These are phyloP conservation scores for Pelargonium nanum DNA, from an alignment of 345 rosid genomes.

Conservation along the genomic window DNA sequence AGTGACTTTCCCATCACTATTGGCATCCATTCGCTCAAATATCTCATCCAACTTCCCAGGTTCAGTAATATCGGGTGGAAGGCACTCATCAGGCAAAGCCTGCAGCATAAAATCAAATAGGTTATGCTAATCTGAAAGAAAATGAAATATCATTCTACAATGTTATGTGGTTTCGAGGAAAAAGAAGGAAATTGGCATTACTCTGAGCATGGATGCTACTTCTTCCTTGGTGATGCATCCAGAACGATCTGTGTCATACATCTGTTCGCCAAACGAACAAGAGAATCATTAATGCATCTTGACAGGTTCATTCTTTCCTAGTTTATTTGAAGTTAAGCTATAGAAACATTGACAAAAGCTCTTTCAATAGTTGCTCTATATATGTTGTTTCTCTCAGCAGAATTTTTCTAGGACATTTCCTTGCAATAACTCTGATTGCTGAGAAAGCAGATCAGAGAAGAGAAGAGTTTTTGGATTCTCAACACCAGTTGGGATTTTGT, in stretches of 20 bases:
- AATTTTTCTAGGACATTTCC: neutral
- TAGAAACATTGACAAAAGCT: too few species aligned
- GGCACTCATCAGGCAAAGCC: constrained; percentile 68
- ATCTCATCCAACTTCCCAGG: constrained; percentile 59
- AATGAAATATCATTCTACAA: neutral
- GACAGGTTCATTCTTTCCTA: neutral
- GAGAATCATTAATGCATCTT: neutral
- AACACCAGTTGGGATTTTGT: neutral
- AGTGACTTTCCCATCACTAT: constrained; percentile 54
- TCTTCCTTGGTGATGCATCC: constrained; percentile 67
- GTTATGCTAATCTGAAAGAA: neutral
- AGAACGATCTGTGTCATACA: constrained; percentile 58
- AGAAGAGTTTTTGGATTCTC: too few species aligned
- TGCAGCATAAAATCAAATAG: constrained; percentile 5
- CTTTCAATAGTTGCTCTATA: too few species aligned
- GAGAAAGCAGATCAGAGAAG: too few species aligned
- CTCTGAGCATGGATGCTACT: constrained; percentile 58
- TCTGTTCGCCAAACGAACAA: constrained; percentile 20
- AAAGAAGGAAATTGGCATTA: constrained; percentile 10
- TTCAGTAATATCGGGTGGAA: constrained; percentile 43
- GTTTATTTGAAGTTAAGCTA: neutral
- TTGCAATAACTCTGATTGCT: too few species aligned
- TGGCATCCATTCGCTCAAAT: constrained; percentile 58
- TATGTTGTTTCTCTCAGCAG: too few species aligned
- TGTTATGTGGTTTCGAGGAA: neutral